Evolutionary conservation across 73 alveolate genomes (phyloP).

Genomic region (Halteria grandinella): DNA sequence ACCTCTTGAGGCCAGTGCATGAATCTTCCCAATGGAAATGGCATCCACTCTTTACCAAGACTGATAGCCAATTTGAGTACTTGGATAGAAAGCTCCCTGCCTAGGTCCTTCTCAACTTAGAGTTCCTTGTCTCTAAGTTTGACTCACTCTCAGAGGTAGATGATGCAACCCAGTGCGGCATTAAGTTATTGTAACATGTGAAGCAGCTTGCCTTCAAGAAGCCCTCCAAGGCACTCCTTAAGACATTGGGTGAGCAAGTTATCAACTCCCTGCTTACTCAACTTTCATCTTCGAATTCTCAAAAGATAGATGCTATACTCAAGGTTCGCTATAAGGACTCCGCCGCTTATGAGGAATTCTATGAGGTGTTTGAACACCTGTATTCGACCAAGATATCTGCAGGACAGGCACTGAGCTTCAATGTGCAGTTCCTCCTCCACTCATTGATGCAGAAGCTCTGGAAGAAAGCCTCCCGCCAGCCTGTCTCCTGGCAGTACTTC

Average conservation of each 20-base stretch:
- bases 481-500: slow-evolving; percentile 4
- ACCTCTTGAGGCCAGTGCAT: not conserved
- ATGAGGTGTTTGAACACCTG: slow-evolving; percentile 1
- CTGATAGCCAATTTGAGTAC: slow-evolving; percentile 5
- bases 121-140: not conserved
- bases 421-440: slow-evolving; percentile 18
- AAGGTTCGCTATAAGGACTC: not conserved
- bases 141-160: not conserved
- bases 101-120: not conserved
- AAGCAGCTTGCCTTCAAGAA: not conserved
- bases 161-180: not conserved
- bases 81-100: slow-evolving; percentile 47
- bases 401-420: not conserved
- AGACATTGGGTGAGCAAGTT: not conserved
- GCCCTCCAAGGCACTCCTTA: slow-evolving; percentile 6
- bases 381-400: not conserved
- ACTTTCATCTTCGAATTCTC: not conserved
- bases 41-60: slow-evolving; percentile 39
- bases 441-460: not conserved
- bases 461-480: not conserved
- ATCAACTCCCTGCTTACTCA: not conserved
- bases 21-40: slow-evolving; percentile 36
- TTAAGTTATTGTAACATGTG: not conserved
- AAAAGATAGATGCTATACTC: not conserved
- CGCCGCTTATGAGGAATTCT: not conserved